phyloP scores from a whole-genome alignment of 2,329 filamentous ascomycete species.

The Fusarium brachygibbosum region DNA sequence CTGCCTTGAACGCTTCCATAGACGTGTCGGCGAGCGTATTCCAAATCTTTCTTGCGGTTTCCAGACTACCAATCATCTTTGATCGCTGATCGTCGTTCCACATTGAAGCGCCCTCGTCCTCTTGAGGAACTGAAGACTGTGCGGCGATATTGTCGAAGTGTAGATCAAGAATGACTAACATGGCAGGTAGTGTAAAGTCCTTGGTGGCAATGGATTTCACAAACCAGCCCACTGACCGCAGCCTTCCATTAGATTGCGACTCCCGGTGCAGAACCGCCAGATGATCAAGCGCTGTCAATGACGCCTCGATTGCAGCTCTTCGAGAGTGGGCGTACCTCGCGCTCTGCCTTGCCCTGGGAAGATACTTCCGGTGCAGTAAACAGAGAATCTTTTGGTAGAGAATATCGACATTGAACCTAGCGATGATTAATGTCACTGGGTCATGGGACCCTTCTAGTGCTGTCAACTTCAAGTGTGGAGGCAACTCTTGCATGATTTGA shows the following conservation, averaged over 20 bases:
- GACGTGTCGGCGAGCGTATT: conserved; percentile 80
- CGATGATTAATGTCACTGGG: conserved; percentile 86
- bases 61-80: conserved; percentile 82
- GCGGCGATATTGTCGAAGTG: conserved; percentile 73
- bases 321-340: conserved; percentile 87
- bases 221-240: conserved; percentile 82
- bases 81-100: conserved; percentile 73
- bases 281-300: conserved; percentile 83
- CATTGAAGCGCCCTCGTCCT: conserved; percentile 63
- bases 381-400: conserved; percentile 91
- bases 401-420: conserved; percentile 85
- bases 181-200: conserved; percentile 88
- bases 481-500: conserved; percentile 75
- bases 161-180: conserved; percentile 85
- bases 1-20: conserved; percentile 92
- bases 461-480: conserved; percentile 83
- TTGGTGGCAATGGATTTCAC: conserved; percentile 83
- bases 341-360: conserved; percentile 82
- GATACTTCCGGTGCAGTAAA: conserved; percentile 88
- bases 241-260: conserved; percentile 76
- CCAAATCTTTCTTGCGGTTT: conserved; percentile 84
- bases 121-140: conserved; percentile 57
- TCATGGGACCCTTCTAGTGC: conserved; percentile 82
- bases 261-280: conserved; percentile 82
- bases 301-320: conserved; percentile 86